Evolutionary conservation across 192 early-diverging fungal genomes (phyloP), one percentile per base, ranked within the genome.

Genomic region (Linnemannia schmuckeri): DNA sequence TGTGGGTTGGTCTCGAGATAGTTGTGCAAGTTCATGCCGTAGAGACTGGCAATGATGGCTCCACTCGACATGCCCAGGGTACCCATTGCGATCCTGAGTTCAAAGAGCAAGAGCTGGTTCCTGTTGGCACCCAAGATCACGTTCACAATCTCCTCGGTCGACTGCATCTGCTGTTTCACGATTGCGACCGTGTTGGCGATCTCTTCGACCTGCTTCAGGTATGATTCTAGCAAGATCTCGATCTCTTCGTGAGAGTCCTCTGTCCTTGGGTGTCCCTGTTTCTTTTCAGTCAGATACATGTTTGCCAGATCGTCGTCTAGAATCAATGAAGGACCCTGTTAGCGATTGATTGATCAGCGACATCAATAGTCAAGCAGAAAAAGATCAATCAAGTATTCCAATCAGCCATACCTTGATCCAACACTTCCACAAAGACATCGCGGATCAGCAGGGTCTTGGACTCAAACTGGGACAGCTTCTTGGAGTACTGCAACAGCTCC

Each of bases 11-110:
- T 83, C 75, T 98, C 97, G 44, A 97, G 86, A 69, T 91, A 90
- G 73, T 93, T 96, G 70, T 92, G 85, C 75, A 98, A 88, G 88
- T 98, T 98, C 97, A 98, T 98, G 37, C 97, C 97, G 78, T 97
- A 96, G 13, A 98, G 75, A 44, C 93, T 90, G 1, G 95, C 94
- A 71, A 97, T 80, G 42, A 97, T 89, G 13, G 95, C 94, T 30
- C 96, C 96, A 20, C 92, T 90, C 20, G 93, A 95, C 41, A 97
- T 90, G 3, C 94, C 94, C 22, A 96, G 89, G 7, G 96, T 97
- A 9, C 94, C 91, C 66, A 98, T 95, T 33, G 95, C 95, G 41
- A 97, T 92, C 54, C 93, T 86, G 74, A 97, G 93, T 85, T 98
- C 97, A 82, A 95, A 95, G 72, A 96, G 90, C 83, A 98, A 88